Percentiles rank a stretch among this genome's conserved stretches.
Evolutionary conservation across 2,329 filamentous ascomycete genomes (phyloP).

Genomic region (Penicillium sp.): DNA sequence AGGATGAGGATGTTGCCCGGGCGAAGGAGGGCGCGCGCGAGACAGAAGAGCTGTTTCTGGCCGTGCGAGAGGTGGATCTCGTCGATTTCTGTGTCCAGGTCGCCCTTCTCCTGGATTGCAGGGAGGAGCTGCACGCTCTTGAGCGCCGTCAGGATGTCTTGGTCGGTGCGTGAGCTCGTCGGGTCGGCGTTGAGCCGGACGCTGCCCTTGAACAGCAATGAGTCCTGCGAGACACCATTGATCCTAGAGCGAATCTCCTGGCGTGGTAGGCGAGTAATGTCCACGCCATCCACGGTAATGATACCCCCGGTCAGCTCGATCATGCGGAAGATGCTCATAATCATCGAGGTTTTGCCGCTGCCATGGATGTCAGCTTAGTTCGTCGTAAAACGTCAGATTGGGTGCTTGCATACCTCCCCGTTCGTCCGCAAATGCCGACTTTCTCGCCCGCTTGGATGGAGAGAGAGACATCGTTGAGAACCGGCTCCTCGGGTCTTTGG

Average conservation of each 20-base stretch:
- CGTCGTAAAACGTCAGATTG: background rate
- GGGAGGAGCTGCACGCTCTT: slow-evolving; percentile 39
- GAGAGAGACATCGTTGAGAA: slow-evolving; percentile 49
- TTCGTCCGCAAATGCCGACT: slow-evolving; percentile 43
- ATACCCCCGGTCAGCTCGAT: slow-evolving; percentile 40
- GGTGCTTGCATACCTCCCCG: slow-evolving; percentile 33
- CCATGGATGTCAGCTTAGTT: slow-evolving; percentile 1
- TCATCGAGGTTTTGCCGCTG: slow-evolving; percentile 46
- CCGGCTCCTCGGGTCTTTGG: slow-evolving; percentile 32
- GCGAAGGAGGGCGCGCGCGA: slow-evolving; percentile 58
- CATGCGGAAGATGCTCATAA: slow-evolving; percentile 45
- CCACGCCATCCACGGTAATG: slow-evolving; percentile 45
- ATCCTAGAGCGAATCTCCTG: slow-evolving; percentile 42
- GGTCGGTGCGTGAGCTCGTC: slow-evolving; percentile 29
- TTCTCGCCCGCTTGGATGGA: slow-evolving; percentile 44
- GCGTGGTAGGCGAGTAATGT: slow-evolving; percentile 40
- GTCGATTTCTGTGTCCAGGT: slow-evolving; percentile 45
- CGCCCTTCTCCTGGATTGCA: slow-evolving; percentile 40
- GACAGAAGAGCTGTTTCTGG: slow-evolving; percentile 63
- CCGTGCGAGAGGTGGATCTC: slow-evolving; percentile 55
- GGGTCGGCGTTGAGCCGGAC: slow-evolving; percentile 44
- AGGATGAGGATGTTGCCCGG: slow-evolving; percentile 45
- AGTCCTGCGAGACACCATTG: slow-evolving; percentile 46
- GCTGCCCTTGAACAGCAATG: slow-evolving; percentile 43
- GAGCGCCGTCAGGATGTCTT: slow-evolving; percentile 38